phyloP scores from a whole-genome alignment of 2,329 filamentous ascomycete genomes.

The Alternaria sp. region DNA sequence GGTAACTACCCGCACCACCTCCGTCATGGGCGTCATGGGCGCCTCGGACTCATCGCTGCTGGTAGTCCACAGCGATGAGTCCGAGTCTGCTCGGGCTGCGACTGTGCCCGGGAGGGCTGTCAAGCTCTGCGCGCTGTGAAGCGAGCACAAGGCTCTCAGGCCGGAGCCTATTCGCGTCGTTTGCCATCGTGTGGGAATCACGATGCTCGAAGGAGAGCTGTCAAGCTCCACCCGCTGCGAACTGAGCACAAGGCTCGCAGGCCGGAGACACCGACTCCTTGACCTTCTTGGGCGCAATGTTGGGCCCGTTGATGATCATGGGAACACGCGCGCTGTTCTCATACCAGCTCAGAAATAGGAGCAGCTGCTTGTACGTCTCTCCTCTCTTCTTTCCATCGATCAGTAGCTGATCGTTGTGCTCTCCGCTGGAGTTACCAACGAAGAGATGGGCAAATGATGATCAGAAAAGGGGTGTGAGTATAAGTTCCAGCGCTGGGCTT shows the following conservation, averaged over 20 bases:
- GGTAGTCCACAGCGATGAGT: slow-evolving; percentile 42
- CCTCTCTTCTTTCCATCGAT: neutral
- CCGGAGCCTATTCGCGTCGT: slow-evolving; percentile 6
- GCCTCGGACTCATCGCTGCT: slow-evolving; percentile 51
- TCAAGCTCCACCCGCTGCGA: neutral
- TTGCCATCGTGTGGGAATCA: no score
- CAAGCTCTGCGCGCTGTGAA: neutral
- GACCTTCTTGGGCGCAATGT: slow-evolving; percentile 77
- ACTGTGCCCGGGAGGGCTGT: slow-evolving; percentile 2
- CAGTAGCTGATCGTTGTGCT: neutral
- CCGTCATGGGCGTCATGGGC: neutral
- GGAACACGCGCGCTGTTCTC: slow-evolving; percentile 90
- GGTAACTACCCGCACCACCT: neutral
- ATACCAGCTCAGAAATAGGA: slow-evolving; percentile 78
- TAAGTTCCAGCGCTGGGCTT: neutral
- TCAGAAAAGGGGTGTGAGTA: neutral
- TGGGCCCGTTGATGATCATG: slow-evolving; percentile 80
- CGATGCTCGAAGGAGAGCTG: neutral
- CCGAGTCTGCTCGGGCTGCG: slow-evolving; percentile 33
- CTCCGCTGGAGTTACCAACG: neutral
- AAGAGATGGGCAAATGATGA: neutral
- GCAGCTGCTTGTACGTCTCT: neutral
- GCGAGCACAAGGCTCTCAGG: neutral
- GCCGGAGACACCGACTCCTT: slow-evolving; percentile 69
- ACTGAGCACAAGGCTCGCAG: neutral